Percentiles rank a stretch among this genome's conserved stretches.
These are phyloP conservation scores for Vitis hybrid DNA, from an alignment of 177 flowering plant genomes.

Conservation along the genomic window DNA sequence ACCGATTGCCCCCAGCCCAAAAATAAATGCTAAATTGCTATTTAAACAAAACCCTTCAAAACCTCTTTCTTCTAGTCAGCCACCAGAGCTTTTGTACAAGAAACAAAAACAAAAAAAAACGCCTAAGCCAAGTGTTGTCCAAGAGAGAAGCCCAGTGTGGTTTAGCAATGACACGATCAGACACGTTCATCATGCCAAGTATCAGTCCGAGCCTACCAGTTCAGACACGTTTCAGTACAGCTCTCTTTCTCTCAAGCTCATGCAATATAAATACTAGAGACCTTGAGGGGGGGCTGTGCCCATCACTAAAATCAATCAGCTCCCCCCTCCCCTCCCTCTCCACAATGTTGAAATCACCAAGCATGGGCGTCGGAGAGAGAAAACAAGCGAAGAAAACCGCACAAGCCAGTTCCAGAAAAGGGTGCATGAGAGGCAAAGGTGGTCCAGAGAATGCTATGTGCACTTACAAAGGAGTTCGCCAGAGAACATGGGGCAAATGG, in stretches of 20 bases:
- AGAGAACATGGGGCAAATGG: conserved; percentile 98
- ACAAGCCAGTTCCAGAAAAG: conserved; percentile 70
- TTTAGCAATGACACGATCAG: conserved; percentile 25
- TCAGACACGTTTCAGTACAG: conserved; percentile 26
- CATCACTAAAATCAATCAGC: too few species aligned
- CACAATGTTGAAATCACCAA: conserved; percentile 15
- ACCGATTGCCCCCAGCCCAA: conserved; percentile 6
- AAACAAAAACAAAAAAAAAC: conserved; percentile 4
- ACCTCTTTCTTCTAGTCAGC: neutral
- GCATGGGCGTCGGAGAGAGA: conserved; percentile 18
- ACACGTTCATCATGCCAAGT: conserved; percentile 27
- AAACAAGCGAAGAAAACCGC: conserved; percentile 24
- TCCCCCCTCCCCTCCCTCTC: neutral
- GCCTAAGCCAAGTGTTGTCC: conserved; percentile 27
- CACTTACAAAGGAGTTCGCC: conserved; percentile 84
- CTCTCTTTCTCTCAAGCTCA: neutral
- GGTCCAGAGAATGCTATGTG: conserved; percentile 89
- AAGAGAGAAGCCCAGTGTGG: conserved; percentile 2
- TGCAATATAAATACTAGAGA: too few species aligned
- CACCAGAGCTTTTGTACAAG: conserved; percentile 21
- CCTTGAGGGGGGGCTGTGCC: too few species aligned
- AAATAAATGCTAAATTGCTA: neutral
- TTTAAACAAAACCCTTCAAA: too few species aligned
- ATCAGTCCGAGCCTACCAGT: neutral
- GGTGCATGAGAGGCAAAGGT: conserved; percentile 92